Evolutionary conservation across 805 yeast genomes (phyloP).

Genomic region (Hanseniaspora singularis): DNA sequence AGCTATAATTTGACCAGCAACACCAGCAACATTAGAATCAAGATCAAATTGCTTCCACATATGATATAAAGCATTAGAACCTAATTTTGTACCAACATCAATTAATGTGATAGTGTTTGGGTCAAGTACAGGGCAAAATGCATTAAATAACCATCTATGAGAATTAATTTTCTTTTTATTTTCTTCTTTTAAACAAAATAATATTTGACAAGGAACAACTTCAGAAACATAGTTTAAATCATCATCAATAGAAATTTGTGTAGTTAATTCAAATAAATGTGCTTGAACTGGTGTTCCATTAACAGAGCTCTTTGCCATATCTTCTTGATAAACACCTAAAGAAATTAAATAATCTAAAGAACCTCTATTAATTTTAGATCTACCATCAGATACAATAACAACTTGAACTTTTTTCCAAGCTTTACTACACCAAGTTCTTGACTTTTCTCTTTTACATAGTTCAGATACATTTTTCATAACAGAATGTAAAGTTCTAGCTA

Average conservation of each 20-base stretch:
- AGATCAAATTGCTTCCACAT: slow-evolving; percentile 95
- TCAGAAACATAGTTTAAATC: slow-evolving; percentile 83
- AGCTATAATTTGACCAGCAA: slow-evolving; percentile 94
- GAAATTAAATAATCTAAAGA: slow-evolving; percentile 83
- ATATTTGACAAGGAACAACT: slow-evolving; percentile 85
- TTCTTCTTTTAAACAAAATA: slow-evolving; percentile 84
- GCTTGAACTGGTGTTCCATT: slow-evolving; percentile 86
- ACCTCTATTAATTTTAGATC: slow-evolving; percentile 74
- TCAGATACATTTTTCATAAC: slow-evolving; percentile 88
- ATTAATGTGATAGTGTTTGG: slow-evolving; percentile 82
- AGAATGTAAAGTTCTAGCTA: slow-evolving; percentile 89
- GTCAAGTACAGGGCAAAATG: slow-evolving; percentile 79
- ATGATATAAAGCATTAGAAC: slow-evolving; percentile 74
- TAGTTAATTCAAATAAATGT: slow-evolving; percentile 89
- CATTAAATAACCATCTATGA: slow-evolving; percentile 95
- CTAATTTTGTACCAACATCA: slow-evolving; percentile 98
- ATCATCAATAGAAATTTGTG: slow-evolving; percentile 86
- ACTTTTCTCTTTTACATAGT: slow-evolving; percentile 64
- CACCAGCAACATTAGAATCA: slow-evolving; percentile 96
- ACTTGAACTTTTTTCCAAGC: slow-evolving; percentile 97
- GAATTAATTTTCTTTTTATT: slow-evolving; percentile 92
- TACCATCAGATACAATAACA: slow-evolving; percentile 83
- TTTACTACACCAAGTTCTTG: slow-evolving; percentile 88
- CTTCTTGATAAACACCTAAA: slow-evolving; percentile 94
- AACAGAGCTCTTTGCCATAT: slow-evolving; percentile 88